Percentiles rank a stretch among this genome's conserved stretches.
phyloP scores from a whole-genome alignment of 331 rosid genomes.

The Phaseolus coccineus region DNA sequence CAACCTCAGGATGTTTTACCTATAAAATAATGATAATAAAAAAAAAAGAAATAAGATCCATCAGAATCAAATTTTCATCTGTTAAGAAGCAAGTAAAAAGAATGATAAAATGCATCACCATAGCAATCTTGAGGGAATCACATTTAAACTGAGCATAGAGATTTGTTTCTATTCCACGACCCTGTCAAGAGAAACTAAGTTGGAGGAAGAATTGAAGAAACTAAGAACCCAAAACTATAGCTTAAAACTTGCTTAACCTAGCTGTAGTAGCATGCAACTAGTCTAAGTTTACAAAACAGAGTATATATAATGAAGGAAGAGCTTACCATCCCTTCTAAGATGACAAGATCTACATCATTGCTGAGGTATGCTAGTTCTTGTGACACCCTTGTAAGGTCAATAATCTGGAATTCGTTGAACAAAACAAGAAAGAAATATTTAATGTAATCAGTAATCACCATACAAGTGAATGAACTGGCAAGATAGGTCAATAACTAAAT shows the following conservation, averaged over 20 bases:
- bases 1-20: slow-evolving; percentile 97
- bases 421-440: slow-evolving; percentile 30
- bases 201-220: slow-evolving; percentile 17
- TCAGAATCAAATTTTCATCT: background rate
- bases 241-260: background rate
- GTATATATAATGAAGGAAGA: slow-evolving; percentile 21
- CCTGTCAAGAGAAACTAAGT: slow-evolving; percentile 56
- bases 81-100: background rate
- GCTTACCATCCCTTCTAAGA: slow-evolving; percentile 96
- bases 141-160: slow-evolving; percentile 88
- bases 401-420: slow-evolving; percentile 58
- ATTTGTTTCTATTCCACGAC: slow-evolving; percentile 97
- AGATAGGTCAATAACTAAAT: background rate
- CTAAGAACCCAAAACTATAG: background rate
- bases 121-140: slow-evolving; percentile 91
- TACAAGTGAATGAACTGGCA: background rate
- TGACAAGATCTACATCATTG: slow-evolving; percentile 81
- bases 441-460: slow-evolving; percentile 4
- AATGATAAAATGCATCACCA: slow-evolving; percentile 59
- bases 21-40: slow-evolving; percentile 30
- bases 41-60: slow-evolving; percentile 11
- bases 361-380: slow-evolving; percentile 79
- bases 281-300: slow-evolving; percentile 3
- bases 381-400: slow-evolving; percentile 81
- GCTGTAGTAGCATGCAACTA: slow-evolving; percentile 5